Base-by-base conservation (phyloP, 1,139 yeast genomes). In the Kodamaea arcana region DNA sequence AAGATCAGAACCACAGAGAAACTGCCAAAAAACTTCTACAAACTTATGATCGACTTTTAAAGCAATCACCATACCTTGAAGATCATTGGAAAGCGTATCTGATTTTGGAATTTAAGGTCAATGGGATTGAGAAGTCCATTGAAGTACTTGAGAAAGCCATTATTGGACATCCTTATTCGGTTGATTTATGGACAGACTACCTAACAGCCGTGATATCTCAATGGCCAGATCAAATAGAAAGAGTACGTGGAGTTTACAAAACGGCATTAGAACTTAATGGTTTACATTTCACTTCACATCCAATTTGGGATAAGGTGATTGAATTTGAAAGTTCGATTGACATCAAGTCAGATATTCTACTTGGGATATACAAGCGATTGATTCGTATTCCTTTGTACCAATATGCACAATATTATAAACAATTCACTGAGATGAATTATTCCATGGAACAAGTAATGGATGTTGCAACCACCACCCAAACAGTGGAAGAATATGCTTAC, bases 111-210 rank as follows among this genome's bases (percentile, higher is more conserved):
- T 76, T 70, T 42, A 77, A 78, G 43, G 42, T 78, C 30, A 66
- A 67, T 42, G 88, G 87, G 0, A 51, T 70, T 1, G 62, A 68
- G 2, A 62, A 65, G 2, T 77, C 84, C 1, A 59, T 78, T 3
- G 52, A 56, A 2, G 58, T 74, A 0, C 52, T 81, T 29, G 60
- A 66, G n/a, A 52, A 58, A 18, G 66, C 83, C 0, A 68, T 79
- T 3, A 61, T 57, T 8, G 59, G 60, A 0, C 77, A 73, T 43
- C 84, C 84, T 1, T 59, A 62, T 28, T 78, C 83, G 2, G 45
- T 80, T 9, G 82, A 75, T n/a, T 57, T 83, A 3, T 83, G 92
- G 92, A 48, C 63, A 1, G 87, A 81, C 44, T 81, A 78, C 49
- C 48, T 81, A 36, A 65, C 68, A 28, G 78, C 81, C 1, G 48